Base-by-base conservation (phyloP, 192 early-diverging fungal genomes). In the Backusella liffmaniae region DNA sequence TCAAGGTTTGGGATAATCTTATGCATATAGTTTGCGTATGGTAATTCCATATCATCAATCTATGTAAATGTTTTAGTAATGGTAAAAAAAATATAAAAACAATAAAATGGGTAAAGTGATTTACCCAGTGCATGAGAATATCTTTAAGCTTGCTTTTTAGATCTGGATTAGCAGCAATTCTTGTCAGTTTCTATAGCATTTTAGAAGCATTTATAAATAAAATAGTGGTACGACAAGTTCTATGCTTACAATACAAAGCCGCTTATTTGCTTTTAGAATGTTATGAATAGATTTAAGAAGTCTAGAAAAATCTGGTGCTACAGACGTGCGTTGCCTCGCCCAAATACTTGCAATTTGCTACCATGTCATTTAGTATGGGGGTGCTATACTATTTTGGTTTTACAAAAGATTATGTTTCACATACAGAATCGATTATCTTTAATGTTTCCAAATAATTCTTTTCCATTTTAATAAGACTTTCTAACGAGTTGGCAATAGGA, bases 311-410 rank as follows among this genome's bases (percentile, higher is more conserved):
- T 90, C 87, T 10, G 87, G 86, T 16, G 83, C 80, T 35, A 80
- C 82, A 56, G 84, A 74, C 13, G 80, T 77, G 16, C 51, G 59
- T 59, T 70, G 77, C 49, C 79, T 81, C 23, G 74, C 82, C 87
- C 87, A 90, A 65, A 84, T 76, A n/a, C 81, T 81, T 16, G 87
- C 78, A 39, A 90, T 82, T 80, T 85, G 83, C 86, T 90, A 37
- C 53, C 29, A 51, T 16, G 18, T 15, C 34, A 51, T 46, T 67
- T 32, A 32, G 32, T 32, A 32, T 10, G 8, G 70, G 70, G 26
- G 12, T 12, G 21, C 39, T 15, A 12, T 51, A 65, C 21, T 46
- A 16, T 65, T 26, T 32, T 59, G 49, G 15, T 51, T 51, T 18
- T 18, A n/a, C 4, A 10, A 51, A 4, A 51, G 1, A 51, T 51